A percentile compares a stretch with the other conserved stretches of the same genome.
Conservation (phyloP, 176 grass and related monocot genomes). For the Urochloa ruziziensis region DNA sequence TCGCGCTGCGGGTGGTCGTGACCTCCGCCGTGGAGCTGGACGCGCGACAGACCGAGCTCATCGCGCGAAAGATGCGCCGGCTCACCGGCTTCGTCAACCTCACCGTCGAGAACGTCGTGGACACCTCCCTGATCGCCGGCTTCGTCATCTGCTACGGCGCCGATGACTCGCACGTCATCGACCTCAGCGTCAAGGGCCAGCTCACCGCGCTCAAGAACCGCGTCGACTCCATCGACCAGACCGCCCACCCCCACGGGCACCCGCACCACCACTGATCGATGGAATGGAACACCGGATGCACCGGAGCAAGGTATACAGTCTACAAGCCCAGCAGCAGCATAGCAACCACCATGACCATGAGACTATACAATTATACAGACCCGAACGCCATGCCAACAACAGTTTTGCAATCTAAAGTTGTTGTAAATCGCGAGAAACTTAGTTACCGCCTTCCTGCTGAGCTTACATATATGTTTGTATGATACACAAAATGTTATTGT, state of each 20-base stretch:
- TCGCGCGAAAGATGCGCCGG: slow-evolving; percentile 85
- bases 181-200: slow-evolving; percentile 82
- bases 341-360: not conserved
- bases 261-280: not conserved
- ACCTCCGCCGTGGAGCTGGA: slow-evolving; percentile 80
- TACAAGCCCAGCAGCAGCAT: not conserved
- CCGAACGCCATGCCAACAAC: slow-evolving; percentile 28
- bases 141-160: slow-evolving; percentile 82
- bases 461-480: slow-evolving; percentile 5
- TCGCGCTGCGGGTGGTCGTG: slow-evolving; percentile 65
- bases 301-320: not conserved
- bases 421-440: slow-evolving; percentile 27
- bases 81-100: slow-evolving; percentile 80
- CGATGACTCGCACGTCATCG: slow-evolving; percentile 71
- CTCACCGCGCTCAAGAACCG: slow-evolving; percentile 69
- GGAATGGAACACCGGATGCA: no score
- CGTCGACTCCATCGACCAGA: slow-evolving; percentile 66
- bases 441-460: not conserved
- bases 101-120: slow-evolving; percentile 64
- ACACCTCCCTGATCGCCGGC: slow-evolving; percentile 78
- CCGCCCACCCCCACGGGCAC: slow-evolving; percentile 10
- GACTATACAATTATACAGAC: not conserved
- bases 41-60: slow-evolving; percentile 68
- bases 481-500: not conserved
- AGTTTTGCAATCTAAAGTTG: slow-evolving; percentile 51